Evolutionary conservation across 768 basidiomycete genomes (phyloP).

Genomic region (Trametes cingulata): DNA sequence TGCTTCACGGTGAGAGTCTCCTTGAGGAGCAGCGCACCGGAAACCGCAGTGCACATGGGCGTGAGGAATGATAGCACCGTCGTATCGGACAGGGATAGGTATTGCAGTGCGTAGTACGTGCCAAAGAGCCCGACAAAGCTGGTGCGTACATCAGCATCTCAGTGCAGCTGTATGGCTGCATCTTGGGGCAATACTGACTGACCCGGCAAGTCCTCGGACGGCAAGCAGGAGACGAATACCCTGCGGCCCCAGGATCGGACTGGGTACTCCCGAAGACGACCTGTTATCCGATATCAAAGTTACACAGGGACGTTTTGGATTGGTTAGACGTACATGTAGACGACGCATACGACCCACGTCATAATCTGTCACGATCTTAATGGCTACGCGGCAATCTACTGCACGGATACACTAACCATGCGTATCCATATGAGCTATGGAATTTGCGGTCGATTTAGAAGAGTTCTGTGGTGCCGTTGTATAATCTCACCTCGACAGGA

Average conservation of each 20-base stretch:
- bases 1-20: constrained; percentile 60
- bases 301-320: neutral
- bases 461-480: neutral
- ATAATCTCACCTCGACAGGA: constrained; percentile 48
- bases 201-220: constrained; percentile 65
- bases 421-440: constrained; percentile 53
- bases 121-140: constrained; percentile 76
- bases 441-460: neutral
- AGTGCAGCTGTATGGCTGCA: too few species aligned
- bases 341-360: constrained; percentile 52
- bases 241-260: constrained; percentile 71
- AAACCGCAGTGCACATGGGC: constrained; percentile 63
- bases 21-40: constrained; percentile 62
- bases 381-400: neutral
- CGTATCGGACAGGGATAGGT: constrained; percentile 77
- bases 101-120: constrained; percentile 68
- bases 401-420: constrained; percentile 43
- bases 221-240: constrained; percentile 60
- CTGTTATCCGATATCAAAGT: constrained; percentile 19
- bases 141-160: too few species aligned
- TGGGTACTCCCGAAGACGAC: constrained; percentile 42
- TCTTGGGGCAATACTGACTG: constrained; percentile 21
- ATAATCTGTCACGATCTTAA: constrained; percentile 29
- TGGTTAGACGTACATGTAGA: constrained; percentile 46
- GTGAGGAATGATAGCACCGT: constrained; percentile 74